Percentiles rank a stretch among this genome's conserved stretches.
Evolutionary conservation across 1,284 basidiomycete species (phyloP).

Genomic region (Malassezia yamatoensis): DNA sequence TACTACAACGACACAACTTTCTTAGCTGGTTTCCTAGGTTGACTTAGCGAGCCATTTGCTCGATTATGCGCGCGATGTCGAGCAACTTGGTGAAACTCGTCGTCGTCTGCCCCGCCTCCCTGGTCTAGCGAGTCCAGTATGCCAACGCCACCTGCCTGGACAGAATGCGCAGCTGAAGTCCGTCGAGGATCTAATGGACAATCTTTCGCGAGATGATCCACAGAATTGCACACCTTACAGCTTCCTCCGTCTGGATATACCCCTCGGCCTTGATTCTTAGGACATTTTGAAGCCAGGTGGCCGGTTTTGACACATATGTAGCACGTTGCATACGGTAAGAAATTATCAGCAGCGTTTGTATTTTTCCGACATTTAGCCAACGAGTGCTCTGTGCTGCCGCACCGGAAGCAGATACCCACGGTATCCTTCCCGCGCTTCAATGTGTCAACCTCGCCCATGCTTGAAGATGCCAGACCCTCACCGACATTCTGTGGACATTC

Average conservation of each 20-base stretch:
- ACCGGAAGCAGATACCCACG: slow-evolving; percentile 54
- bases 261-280: slow-evolving; percentile 66
- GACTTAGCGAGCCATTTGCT: background rate
- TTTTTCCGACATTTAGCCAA: slow-evolving; percentile 65
- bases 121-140: slow-evolving; percentile 42
- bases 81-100: slow-evolving; percentile 14
- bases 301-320: slow-evolving; percentile 73
- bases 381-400: slow-evolving; percentile 68
- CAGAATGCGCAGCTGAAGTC: background rate
- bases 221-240: slow-evolving; percentile 78
- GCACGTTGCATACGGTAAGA: slow-evolving; percentile 78
- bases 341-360: slow-evolving; percentile 50
- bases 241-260: slow-evolving; percentile 88
- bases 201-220: slow-evolving; percentile 72
- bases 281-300: slow-evolving; percentile 71
- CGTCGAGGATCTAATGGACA: slow-evolving; percentile 56
- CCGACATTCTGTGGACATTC: slow-evolving; percentile 57
- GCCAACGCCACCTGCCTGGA: slow-evolving; percentile 25
- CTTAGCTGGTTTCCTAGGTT: background rate
- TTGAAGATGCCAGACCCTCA: slow-evolving; percentile 28
- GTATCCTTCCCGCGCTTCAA: slow-evolving; percentile 36
- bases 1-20: slow-evolving; percentile 12
- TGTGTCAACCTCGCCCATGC: slow-evolving; percentile 18
- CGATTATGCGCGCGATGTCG: background rate
- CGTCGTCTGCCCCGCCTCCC: slow-evolving; percentile 16